Percentiles rank a stretch among this genome's conserved stretches.
Evolutionary conservation across 768 basidiomycete genomes (phyloP).

Genomic region (Amanita exitialis): DNA sequence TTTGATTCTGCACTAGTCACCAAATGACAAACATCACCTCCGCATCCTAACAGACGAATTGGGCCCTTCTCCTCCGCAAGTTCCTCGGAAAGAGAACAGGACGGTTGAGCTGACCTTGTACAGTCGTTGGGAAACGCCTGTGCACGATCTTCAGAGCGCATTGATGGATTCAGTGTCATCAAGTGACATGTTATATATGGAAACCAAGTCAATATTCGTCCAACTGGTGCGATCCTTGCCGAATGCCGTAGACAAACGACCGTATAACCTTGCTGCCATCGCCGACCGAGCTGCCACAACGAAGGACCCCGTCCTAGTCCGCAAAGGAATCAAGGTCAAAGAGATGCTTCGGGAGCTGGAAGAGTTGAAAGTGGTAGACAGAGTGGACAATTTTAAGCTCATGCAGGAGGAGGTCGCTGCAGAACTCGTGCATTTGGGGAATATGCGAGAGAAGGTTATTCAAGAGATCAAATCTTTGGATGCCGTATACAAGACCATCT

Average conservation of each 20-base stretch:
- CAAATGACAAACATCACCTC: slow-evolving; percentile 95
- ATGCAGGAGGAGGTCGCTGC: slow-evolving; percentile 97
- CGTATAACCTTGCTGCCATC: slow-evolving; percentile 80
- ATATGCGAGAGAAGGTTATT: slow-evolving; percentile 90
- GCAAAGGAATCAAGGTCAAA: slow-evolving; percentile 98
- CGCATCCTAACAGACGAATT: slow-evolving; percentile 96
- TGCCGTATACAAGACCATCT: slow-evolving; percentile 98
- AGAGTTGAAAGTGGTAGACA: slow-evolving; percentile 79
- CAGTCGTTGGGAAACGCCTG: slow-evolving; percentile 98
- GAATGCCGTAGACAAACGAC: slow-evolving; percentile 69
- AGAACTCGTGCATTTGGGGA: slow-evolving; percentile 93
- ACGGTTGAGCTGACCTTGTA: slow-evolving; percentile 88
- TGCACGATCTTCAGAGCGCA: slow-evolving; percentile 94
- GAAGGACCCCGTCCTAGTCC: slow-evolving; percentile 91
- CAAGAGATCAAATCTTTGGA: slow-evolving; percentile 89
- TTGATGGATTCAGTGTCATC: slow-evolving; percentile 97
- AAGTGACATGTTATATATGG: slow-evolving; percentile 99
- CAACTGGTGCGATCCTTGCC: slow-evolving; percentile 95
- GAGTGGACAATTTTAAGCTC: slow-evolving; percentile 75
- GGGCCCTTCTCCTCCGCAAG: slow-evolving; percentile 86
- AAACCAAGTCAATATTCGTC: slow-evolving; percentile 98
- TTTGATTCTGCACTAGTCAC: slow-evolving; percentile 46
- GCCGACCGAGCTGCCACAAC: slow-evolving; percentile 96
- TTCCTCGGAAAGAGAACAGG: slow-evolving; percentile 96
- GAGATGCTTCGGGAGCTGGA: slow-evolving; percentile 97